Evolutionary conservation across 208 protist genomes (phyloP).

Genomic region (Acanthamoeba castellanii): DNA sequence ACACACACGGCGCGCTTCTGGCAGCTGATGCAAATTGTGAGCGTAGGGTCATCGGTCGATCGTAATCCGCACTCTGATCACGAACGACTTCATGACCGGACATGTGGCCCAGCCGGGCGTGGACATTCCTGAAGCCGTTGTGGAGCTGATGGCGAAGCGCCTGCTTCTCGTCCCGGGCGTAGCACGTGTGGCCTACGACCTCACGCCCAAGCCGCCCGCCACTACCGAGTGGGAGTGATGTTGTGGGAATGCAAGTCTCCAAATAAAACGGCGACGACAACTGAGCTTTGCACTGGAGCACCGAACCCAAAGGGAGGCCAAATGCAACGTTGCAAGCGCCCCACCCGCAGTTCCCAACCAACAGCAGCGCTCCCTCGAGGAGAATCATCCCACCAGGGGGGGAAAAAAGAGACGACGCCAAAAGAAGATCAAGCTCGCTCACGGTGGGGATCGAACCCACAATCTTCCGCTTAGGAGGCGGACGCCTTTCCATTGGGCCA

Average conservation of each 20-base stretch:
- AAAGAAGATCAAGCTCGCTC: background rate
- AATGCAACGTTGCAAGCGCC: too few relatives aligned
- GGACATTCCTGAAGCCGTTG: conserved; percentile 27
- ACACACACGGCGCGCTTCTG: background rate
- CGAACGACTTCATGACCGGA: conserved; percentile 98
- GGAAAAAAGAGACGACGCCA: too few relatives aligned
- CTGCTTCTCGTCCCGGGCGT: conserved; percentile 90
- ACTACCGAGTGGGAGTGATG: conserved; percentile 98
- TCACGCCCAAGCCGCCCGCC: conserved; percentile 97
- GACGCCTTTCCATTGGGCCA: background rate
- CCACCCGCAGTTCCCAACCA: too few relatives aligned
- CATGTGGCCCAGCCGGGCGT: conserved; percentile 26
- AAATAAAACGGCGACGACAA: too few relatives aligned
- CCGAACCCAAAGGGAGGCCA: too few relatives aligned
- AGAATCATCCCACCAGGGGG: too few relatives aligned
- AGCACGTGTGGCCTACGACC: conserved; percentile 95
- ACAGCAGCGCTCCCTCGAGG: too few relatives aligned
- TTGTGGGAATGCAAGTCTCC: too few relatives aligned
- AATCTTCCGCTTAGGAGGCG: background rate
- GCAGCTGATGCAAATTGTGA: background rate
- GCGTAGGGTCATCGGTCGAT: conserved; percentile 86
- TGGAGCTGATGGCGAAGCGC: conserved; percentile 92
- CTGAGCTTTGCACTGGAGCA: too few relatives aligned
- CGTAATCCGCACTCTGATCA: conserved; percentile 97
- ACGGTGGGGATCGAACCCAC: background rate